A percentile compares a stretch with the other conserved stretches of the same genome.
phyloP scores from a whole-genome alignment of 768 basidiomycete genomes.

The Scleroderma bovista region DNA sequence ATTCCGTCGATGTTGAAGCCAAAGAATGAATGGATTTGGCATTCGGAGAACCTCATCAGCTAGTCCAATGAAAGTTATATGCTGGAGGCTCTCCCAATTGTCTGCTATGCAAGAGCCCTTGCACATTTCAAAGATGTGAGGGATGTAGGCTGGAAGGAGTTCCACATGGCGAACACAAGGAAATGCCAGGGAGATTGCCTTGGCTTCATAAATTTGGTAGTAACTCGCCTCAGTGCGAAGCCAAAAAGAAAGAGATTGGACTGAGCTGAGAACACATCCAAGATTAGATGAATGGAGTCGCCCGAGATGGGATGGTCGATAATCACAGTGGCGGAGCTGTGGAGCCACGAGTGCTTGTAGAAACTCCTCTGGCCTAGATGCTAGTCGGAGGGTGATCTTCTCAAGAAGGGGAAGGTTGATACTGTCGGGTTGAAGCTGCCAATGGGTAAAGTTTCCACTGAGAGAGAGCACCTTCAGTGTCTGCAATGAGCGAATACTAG shows the following conservation, averaged over 20 bases:
- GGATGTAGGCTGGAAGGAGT: no score
- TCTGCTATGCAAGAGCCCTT: background rate
- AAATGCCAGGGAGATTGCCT: background rate
- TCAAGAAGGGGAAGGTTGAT: background rate
- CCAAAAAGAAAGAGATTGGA: background rate
- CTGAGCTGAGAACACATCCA: background rate
- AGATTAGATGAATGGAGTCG: background rate
- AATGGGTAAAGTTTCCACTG: background rate
- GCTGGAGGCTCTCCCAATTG: background rate
- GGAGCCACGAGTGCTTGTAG: background rate
- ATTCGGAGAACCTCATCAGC: background rate
- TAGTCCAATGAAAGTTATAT: background rate
- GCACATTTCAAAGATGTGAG: no score
- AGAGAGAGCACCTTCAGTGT: background rate
- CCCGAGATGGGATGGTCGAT: background rate
- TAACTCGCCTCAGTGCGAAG: background rate
- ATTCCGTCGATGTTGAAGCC: background rate
- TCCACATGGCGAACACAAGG: background rate
- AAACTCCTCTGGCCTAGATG: background rate
- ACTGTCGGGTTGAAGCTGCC: background rate
- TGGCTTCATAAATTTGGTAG: background rate
- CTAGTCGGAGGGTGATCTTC: background rate
- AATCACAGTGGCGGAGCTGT: background rate
- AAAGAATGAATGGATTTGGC: background rate
- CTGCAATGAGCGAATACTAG: background rate